Percentiles rank a stretch among this genome's conserved stretches.
phyloP scores from a whole-genome alignment of 2,329 filamentous ascomycete genomes.

The Diaporthe velutina region DNA sequence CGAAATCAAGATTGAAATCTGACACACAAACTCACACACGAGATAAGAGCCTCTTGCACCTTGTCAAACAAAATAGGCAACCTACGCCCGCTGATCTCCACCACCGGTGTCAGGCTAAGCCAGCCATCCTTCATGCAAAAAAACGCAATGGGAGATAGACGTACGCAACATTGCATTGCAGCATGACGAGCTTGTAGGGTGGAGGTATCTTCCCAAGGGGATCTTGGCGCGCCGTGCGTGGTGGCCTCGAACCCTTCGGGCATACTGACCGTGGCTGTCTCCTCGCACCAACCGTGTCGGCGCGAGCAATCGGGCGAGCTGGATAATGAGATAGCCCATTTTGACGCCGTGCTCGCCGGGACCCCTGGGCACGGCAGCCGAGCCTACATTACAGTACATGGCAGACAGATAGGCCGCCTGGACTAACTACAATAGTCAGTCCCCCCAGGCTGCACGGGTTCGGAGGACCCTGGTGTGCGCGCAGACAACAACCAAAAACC shows the following conservation, averaged over 20 bases:
- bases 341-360: slow-evolving; percentile 13
- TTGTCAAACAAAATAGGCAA: slow-evolving; percentile 24
- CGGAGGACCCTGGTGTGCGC: slow-evolving; percentile 13
- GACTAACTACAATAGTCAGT: background rate
- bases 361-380: slow-evolving; percentile 8
- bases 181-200: slow-evolving; percentile 10
- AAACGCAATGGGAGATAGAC: background rate
- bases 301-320: slow-evolving; percentile 20
- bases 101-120: slow-evolving; percentile 31
- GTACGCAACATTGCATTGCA: slow-evolving; percentile 28
- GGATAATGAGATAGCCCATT: background rate
- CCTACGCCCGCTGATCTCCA: slow-evolving; percentile 8
- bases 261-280: slow-evolving; percentile 1
- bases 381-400: background rate
- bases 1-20: slow-evolving; percentile 19
- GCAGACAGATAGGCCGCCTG: background rate
- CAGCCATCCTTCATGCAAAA: slow-evolving; percentile 12
- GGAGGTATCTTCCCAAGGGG: background rate
- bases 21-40: slow-evolving; percentile 15
- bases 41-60: slow-evolving; percentile 28
- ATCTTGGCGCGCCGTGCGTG: background rate
- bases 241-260: background rate
- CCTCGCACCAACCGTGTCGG: background rate
- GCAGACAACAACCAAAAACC: background rate
- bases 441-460: background rate